Evolutionary conservation across 2,329 filamentous ascomycete species (phyloP).

Genomic region (Aspergillus tubingensis): DNA sequence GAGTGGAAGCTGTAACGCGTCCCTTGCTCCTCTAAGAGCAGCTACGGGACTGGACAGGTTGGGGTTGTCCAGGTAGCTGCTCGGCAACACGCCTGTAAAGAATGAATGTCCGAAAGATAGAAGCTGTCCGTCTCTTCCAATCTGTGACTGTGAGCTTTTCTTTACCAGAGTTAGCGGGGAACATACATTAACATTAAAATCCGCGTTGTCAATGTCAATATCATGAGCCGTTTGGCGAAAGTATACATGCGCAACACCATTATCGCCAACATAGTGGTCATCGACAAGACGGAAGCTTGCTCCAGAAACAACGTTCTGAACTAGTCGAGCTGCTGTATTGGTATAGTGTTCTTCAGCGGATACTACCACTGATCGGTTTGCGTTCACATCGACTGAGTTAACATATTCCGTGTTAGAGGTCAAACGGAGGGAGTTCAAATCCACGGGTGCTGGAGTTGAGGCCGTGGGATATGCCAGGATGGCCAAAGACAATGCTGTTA

Average conservation of each 20-base stretch:
- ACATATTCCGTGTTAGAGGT: not conserved
- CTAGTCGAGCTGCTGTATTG: slow-evolving; percentile 8
- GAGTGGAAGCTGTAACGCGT: slow-evolving; percentile 10
- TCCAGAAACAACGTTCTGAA: slow-evolving; percentile 7
- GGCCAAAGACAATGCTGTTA: not conserved
- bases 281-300: slow-evolving; percentile 15
- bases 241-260: slow-evolving; percentile 19
- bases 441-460: not conserved
- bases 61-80: not conserved
- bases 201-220: slow-evolving; percentile 21
- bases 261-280: slow-evolving; percentile 20
- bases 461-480: not conserved
- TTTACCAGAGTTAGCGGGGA: not conserved
- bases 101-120: slow-evolving; percentile 21
- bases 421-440: not conserved
- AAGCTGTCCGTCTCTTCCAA: slow-evolving; percentile 18
- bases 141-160: not conserved
- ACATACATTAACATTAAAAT: slow-evolving; percentile 22
- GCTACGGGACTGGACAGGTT: slow-evolving; percentile 4
- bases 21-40: slow-evolving; percentile 8
- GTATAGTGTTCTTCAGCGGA: slow-evolving; percentile 6
- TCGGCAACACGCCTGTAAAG: slow-evolving; percentile 13
- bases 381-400: not conserved
- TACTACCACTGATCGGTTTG: not conserved
- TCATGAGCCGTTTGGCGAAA: slow-evolving; percentile 17